These are phyloP conservation scores for Acrocalymma vagum DNA, from an alignment of 2,329 filamentous ascomycete genomes.

Conservation along the genomic window DNA sequence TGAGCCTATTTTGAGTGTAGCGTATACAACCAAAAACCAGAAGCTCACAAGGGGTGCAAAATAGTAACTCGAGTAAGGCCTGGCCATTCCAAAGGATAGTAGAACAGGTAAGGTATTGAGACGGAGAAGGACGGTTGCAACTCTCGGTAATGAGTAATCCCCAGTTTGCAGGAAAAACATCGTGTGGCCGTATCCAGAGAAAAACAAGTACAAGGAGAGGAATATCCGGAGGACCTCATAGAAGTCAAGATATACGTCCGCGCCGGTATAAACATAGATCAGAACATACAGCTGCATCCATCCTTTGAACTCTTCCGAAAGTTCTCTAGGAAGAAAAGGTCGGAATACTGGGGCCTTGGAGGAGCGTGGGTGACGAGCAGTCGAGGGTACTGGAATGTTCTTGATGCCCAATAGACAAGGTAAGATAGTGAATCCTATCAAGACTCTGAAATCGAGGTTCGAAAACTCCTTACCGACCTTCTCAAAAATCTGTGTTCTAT, in stretches of 20 bases:
- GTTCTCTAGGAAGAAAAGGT: constrained; percentile 61
- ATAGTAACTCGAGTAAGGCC: constrained; percentile 65
- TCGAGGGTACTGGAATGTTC: constrained; percentile 11
- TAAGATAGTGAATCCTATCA: constrained; percentile 34
- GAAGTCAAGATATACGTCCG: constrained; percentile 59
- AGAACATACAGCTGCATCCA: constrained; percentile 68
- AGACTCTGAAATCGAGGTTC: constrained; percentile 40
- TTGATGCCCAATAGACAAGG: constrained; percentile 42
- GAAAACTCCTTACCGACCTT: constrained; percentile 60
- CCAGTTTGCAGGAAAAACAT: constrained; percentile 64
- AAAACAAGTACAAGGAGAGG: constrained; percentile 68
- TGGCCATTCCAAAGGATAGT: constrained; percentile 65
- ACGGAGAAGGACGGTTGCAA: constrained; percentile 63
- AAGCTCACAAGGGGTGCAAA: constrained; percentile 68
- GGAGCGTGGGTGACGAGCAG: constrained; percentile 10
- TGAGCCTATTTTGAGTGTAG: constrained; percentile 57
- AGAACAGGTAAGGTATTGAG: constrained; percentile 65
- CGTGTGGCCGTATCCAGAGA: constrained; percentile 70
- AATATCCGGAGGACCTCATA: constrained; percentile 65
- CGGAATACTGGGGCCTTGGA: not conserved
- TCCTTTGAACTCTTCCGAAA: constrained; percentile 73
- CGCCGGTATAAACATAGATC: constrained; percentile 67
- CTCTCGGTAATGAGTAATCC: constrained; percentile 65
- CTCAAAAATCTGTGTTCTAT: constrained; percentile 63
- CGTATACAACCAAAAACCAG: constrained; percentile 68